Base-by-base conservation (phyloP, 2,329 filamentous ascomycete genomes). In the Claviceps pazoutovae region DNA sequence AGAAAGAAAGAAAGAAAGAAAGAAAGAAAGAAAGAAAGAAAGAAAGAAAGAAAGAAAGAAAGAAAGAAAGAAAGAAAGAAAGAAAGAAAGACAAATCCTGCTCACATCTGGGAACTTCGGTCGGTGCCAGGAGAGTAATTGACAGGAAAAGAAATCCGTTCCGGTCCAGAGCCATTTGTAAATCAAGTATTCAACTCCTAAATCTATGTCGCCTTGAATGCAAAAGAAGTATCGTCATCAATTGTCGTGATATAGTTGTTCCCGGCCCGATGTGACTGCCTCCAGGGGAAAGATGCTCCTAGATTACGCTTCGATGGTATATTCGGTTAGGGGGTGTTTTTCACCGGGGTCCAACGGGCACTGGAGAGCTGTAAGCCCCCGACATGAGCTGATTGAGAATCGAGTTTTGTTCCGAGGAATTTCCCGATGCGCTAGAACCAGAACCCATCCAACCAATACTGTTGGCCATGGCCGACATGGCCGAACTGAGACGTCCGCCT, bases 381-480 rank as follows among this genome's bases (percentile, higher is more conserved):
- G 75, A 79, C 58, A 83, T 71, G 34, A 84, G 68, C 63, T 83
- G 79, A 61, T 79, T 78, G 34, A 81, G 69, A 46, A 83, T 80
- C 11, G 79, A 83, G 58, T 71, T 71, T 44, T 73, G 69, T 42
- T 79, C 75, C 21, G 68, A 63, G 36, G 62, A 16, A 34, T 54
- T 56, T 16, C 45, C 53, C 13, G 49, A 48, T 9, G 59, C 52
- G 49, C 60, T 65, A 17, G 62, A 53, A 50, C 65, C 66, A 8
- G 64, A 58, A 11, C 77, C 82, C 74, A 89, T 86, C 87, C 89
- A 95, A 43, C 84, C 86, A 30, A 95, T 73, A 56, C 82, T 84
- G 39, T 75, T 74, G 16, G 80, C 76, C 68, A 97, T 79, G 61
- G 89, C 85, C 51, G 83, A 79, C 55, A 95, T 81, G 38, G 90